A percentile compares a stretch with the other conserved stretches of the same genome.
Conservation (phyloP, 1,284 basidiomycete species). For the Pseudozyma sp. region DNA sequence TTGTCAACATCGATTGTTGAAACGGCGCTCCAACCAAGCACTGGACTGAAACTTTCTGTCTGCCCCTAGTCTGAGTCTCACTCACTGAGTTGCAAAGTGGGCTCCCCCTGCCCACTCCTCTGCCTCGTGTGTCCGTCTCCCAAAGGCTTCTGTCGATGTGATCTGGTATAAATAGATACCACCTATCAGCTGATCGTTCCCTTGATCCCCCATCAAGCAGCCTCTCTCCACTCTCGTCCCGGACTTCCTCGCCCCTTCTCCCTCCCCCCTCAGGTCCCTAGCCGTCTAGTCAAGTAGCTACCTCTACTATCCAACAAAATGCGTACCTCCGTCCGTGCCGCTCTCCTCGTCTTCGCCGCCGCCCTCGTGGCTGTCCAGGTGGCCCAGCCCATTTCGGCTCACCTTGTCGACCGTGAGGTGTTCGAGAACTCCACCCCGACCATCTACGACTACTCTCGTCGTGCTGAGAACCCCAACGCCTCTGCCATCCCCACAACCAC, state of each 20-base stretch:
- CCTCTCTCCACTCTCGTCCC: constrained; percentile 25
- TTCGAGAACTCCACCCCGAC: constrained; percentile 43
- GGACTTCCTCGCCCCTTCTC: constrained; percentile 1
- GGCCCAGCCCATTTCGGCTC: constrained; percentile 41
- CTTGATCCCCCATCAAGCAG: constrained; percentile 18
- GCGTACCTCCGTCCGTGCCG: constrained; percentile 41
- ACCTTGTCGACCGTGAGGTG: constrained; percentile 41
- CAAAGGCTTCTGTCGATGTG: too few relatives aligned
- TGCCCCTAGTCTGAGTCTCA: too few relatives aligned
- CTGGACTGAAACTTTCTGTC: too few relatives aligned
- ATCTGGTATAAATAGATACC: too few relatives aligned
- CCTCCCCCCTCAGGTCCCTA: constrained; percentile 13
- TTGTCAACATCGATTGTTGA: too few relatives aligned
- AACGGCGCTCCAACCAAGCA: too few relatives aligned
- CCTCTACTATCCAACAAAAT: constrained; percentile 31
- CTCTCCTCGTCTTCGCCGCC: constrained; percentile 32
- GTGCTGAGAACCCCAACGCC: constrained; percentile 17
- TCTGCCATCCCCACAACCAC: constrained; percentile 17
- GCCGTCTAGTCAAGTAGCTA: constrained; percentile 37
- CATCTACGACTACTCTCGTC: constrained; percentile 36
- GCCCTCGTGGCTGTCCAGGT: constrained; percentile 43
- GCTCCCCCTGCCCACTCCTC: too few relatives aligned
- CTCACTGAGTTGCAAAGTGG: too few relatives aligned
- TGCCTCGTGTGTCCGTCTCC: too few relatives aligned
- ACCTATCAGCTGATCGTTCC: neutral